Base-by-base conservation (phyloP, 192 early-diverging fungal species). In the Geranomyces michiganensis region DNA sequence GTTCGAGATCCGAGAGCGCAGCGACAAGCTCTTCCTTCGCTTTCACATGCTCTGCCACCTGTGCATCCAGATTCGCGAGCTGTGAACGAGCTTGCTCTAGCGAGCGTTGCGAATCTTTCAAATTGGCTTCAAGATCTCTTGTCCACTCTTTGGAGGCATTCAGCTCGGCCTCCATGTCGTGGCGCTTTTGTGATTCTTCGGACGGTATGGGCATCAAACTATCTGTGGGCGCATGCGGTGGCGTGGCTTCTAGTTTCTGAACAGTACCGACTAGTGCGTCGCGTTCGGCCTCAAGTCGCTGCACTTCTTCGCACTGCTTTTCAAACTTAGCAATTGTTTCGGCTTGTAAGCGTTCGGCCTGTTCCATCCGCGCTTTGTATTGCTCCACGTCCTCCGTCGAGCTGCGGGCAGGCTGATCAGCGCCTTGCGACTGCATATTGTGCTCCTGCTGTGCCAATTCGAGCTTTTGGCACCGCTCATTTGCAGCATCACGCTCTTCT, bases 401-500 rank as follows among this genome's bases (percentile, higher is more conserved):
- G 10, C 3, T n/a, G 32, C 36, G 3, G 36, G 36, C 5, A 41
- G 36, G 5, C 10, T 7, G 10, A 41, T 10, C 10, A 7, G 36
- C 36, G 3, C 10, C 10, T 41, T 10, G 36, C 36, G 36, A 41
- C 10, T 41, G 36, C 36, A 10, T 41, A 10, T 41, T 10, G 30
- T 13, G 27, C n/a, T 22, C 44, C 12, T 43, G 36, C 19, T 36
- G 27, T 21, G 48, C 36, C 31, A 60, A 33, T 26, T 67, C 48
- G 9, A 80, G 62, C 44, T 77, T 60, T 45, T 80, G 71, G 29
- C 64, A 63, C 22, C 65, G 47, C 29, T 47, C 47, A 47, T 69
- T 53, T 32, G 79, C 79, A 19, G 41, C 24, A 55, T 80, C 67
- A 7, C 78, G 74, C 58, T 80, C 68, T 24, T 76, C 74, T 1